Evolutionary conservation across 1,284 basidiomycete species (phyloP).

Genomic region (Psilocybe mexicana): DNA sequence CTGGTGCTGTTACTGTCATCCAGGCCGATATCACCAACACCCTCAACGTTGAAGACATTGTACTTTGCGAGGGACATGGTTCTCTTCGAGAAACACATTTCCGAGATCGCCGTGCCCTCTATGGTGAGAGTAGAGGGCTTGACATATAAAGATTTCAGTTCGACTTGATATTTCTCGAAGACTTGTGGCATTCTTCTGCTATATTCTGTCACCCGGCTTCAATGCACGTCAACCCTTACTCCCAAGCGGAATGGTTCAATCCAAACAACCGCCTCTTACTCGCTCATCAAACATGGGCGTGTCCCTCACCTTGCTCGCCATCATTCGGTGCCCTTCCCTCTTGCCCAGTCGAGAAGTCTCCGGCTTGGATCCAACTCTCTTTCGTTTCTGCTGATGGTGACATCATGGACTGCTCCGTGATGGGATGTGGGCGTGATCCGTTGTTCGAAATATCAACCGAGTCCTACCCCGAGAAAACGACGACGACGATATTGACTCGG

Average conservation of each 20-base stretch:
- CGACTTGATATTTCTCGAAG: not conserved
- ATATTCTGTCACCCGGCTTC: not conserved
- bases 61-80: not conserved
- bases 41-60: not conserved
- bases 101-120: constrained; percentile 4
- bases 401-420: constrained; percentile 9
- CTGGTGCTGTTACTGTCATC: not conserved
- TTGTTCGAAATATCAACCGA: constrained; percentile 9
- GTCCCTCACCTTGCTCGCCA: not conserved
- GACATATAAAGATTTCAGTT: not conserved
- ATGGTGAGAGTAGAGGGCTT: not conserved
- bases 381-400: constrained; percentile 10
- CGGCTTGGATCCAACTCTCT: constrained; percentile 1
- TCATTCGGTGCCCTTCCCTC: constrained; percentile 6
- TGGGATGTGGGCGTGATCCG: not conserved
- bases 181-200: not conserved
- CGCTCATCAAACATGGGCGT: not conserved
- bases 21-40: not conserved
- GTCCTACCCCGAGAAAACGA: not conserved
- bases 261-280: not conserved
- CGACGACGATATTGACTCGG: not conserved
- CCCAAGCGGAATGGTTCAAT: constrained; percentile 9
- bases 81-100: not conserved
- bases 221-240: constrained; percentile 7
- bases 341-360: constrained; percentile 1